These are phyloP conservation scores for Plenodomus lindquistii DNA, from an alignment of 2,329 filamentous ascomycete genomes.

Conservation along the genomic window DNA sequence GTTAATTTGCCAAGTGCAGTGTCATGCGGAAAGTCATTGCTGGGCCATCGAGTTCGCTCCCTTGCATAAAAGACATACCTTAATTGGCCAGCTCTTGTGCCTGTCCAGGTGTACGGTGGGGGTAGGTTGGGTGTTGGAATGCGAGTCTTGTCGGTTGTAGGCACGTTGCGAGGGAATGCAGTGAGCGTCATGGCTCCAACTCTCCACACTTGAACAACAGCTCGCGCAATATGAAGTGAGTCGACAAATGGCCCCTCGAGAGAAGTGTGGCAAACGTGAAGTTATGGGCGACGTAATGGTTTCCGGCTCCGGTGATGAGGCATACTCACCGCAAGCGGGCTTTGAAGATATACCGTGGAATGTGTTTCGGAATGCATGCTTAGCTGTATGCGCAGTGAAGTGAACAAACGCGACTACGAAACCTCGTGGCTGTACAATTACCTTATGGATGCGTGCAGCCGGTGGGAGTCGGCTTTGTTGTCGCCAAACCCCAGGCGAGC, in stretches of 20 bases:
- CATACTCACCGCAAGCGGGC: slow-evolving; percentile 16
- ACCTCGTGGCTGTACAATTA: slow-evolving; percentile 12
- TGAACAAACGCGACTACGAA: slow-evolving; percentile 12
- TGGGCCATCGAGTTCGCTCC: slow-evolving; percentile 3
- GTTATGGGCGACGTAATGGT: slow-evolving; percentile 1
- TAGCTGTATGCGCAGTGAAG: slow-evolving; percentile 11
- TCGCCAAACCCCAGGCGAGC: slow-evolving; percentile 13
- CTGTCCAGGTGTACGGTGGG: slow-evolving; percentile 36
- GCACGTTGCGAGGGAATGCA: slow-evolving; percentile 13
- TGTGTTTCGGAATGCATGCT: slow-evolving; percentile 27
- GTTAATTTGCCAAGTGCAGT: neutral
- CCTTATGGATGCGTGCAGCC: slow-evolving; percentile 26
- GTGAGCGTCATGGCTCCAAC: slow-evolving; percentile 13
- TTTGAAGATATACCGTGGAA: slow-evolving; percentile 17
- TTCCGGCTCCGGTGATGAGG: slow-evolving; percentile 10
- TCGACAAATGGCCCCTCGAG: neutral
- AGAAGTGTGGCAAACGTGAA: neutral
- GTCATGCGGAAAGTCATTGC: neutral
- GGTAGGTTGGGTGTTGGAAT: slow-evolving; percentile 33
- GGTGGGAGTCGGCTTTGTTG: slow-evolving; percentile 18
- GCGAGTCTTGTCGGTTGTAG: slow-evolving; percentile 13
- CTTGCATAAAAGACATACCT: slow-evolving; percentile 24
- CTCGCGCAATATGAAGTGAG: neutral
- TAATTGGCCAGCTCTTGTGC: slow-evolving; percentile 18
- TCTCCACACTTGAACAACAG: neutral